Percentiles rank a stretch among this genome's conserved stretches.
Evolutionary conservation across 345 rosid genomes (phyloP).

Genomic region (Aurinia saxatilis): DNA sequence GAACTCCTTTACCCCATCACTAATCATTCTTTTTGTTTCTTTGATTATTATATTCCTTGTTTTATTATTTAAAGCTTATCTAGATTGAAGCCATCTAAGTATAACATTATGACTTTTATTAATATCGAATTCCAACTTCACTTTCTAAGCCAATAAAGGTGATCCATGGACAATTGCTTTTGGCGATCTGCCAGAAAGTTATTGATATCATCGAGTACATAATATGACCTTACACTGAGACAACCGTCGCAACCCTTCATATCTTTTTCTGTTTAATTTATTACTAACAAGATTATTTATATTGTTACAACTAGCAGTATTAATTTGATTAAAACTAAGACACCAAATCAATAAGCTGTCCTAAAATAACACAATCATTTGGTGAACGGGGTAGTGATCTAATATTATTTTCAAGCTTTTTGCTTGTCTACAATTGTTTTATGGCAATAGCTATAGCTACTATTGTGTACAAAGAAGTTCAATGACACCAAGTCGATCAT

Average conservation of each 20-base stretch:
- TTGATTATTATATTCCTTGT: neutral
- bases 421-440: too few relatives aligned
- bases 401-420: too few relatives aligned
- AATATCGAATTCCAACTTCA: conserved; percentile 4
- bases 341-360: neutral
- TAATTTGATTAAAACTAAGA: neutral
- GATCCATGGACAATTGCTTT: conserved; percentile 13
- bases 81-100: conserved; percentile 19
- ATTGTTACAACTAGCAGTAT: neutral
- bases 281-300: neutral
- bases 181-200: conserved; percentile 19
- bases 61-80: conserved; percentile 25
- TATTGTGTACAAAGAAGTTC: too few relatives aligned
- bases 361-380: conserved; percentile 11
- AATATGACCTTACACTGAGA: conserved; percentile 21
- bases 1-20: conserved; percentile 20
- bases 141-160: conserved; percentile 7
- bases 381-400: too few relatives aligned
- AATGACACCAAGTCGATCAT: too few relatives aligned
- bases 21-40: conserved; percentile 20
- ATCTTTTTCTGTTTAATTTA: neutral
- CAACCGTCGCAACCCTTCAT: conserved; percentile 19
- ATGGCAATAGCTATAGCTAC: too few relatives aligned
- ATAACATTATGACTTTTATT: conserved; percentile 13
- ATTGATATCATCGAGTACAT: conserved; percentile 5